Conservation (phyloP, 106 monocot species). For the Platanthera zijinensis region DNA sequence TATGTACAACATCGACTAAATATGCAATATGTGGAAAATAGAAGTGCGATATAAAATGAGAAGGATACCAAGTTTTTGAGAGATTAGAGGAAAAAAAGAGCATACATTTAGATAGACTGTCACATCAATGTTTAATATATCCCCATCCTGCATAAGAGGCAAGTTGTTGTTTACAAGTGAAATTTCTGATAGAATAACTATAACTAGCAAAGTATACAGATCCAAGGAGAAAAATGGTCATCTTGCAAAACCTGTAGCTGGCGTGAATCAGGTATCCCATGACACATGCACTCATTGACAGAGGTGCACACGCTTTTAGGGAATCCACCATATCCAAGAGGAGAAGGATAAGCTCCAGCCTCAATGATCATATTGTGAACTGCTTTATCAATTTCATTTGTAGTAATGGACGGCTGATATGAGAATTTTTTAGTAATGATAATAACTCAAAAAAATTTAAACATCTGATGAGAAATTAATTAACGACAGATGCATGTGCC, state of each 20-base stretch:
- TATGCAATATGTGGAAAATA: not conserved
- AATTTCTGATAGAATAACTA: not conserved
- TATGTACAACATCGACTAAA: too few relatives aligned
- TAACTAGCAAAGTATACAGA: not conserved
- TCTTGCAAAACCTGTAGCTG: slow-evolving; percentile 67
- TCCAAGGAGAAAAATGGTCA: slow-evolving; percentile 3
- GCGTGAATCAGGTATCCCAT: slow-evolving; percentile 93
- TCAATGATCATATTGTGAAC: slow-evolving; percentile 97
- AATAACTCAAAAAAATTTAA: not conserved
- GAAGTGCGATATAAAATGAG: not conserved
- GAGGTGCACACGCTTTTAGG: slow-evolving; percentile 97
- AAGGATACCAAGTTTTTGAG: not conserved
- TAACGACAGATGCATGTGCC: not conserved
- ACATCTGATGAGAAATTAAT: not conserved
- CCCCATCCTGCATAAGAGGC: slow-evolving; percentile 73
- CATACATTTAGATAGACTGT: slow-evolving; percentile 94
- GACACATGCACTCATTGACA: slow-evolving; percentile 99
- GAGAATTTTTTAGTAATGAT: not conserved
- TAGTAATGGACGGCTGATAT: slow-evolving; percentile 92
- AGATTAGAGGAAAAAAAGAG: not conserved
- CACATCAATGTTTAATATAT: slow-evolving; percentile 97
- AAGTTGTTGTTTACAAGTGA: not conserved
- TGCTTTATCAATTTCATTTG: slow-evolving; percentile 98
- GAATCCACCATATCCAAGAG: slow-evolving; percentile 90
- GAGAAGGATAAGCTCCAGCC: slow-evolving; percentile 93